Percentiles rank a stretch among this genome's conserved stretches.
phyloP scores from a whole-genome alignment of 176 grass and related monocot genomes.

The Eremochloa ophiuroides region DNA sequence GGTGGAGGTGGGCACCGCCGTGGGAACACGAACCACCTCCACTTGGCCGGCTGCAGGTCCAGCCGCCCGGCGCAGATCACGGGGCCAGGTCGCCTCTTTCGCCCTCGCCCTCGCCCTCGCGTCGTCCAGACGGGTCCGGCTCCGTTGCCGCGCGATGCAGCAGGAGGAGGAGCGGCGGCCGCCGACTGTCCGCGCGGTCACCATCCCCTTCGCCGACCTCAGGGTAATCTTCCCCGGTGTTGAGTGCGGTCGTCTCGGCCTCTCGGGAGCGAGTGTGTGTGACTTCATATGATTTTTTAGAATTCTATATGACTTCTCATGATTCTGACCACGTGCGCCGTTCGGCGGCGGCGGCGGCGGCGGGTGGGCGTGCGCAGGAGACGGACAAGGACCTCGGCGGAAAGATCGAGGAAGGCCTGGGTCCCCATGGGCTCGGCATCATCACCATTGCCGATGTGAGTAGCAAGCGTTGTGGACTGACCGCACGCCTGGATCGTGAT shows the following conservation, averaged over 20 bases:
- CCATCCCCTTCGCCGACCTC: slow-evolving; percentile 73
- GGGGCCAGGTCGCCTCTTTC: not conserved
- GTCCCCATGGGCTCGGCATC: slow-evolving; percentile 78
- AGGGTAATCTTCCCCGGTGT: slow-evolving; percentile 25
- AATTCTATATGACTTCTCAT: not conserved
- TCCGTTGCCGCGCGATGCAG: slow-evolving; percentile 46
- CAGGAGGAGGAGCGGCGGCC: not conserved
- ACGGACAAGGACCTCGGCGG: slow-evolving; percentile 54
- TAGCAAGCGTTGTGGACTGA: not conserved
- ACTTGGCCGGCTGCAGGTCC: not conserved
- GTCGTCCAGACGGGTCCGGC: not conserved
- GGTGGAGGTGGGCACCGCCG: slow-evolving; percentile 6
- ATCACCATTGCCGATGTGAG: slow-evolving; percentile 80
- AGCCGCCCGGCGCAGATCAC: not conserved
- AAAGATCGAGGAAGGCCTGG: slow-evolving; percentile 88
- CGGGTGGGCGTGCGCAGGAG: slow-evolving; percentile 48
- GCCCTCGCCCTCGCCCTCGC: not conserved
- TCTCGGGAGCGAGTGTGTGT: not conserved
- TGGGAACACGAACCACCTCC: not conserved
- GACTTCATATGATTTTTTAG: too few species aligned
- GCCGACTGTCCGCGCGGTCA: slow-evolving; percentile 43
- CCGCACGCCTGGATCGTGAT: not conserved
- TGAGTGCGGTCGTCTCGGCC: not conserved
- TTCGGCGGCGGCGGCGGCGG: not conserved
- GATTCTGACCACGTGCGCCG: not conserved